Base-by-base conservation (phyloP, 31 red algal genomes). In the Asparagopsis taxiformis region DNA sequence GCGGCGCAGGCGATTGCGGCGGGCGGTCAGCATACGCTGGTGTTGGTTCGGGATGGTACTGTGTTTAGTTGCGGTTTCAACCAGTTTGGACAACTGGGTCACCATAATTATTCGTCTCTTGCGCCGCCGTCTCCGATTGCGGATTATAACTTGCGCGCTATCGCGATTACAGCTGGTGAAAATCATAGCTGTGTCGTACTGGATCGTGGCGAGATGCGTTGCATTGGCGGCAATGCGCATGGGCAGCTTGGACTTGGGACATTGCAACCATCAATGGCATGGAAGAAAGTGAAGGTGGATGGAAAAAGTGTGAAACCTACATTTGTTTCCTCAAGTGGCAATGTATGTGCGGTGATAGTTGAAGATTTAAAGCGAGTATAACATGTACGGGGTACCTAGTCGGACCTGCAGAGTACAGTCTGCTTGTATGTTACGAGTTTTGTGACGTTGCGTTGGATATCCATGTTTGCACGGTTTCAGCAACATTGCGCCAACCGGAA, bases 171-270 rank as follows among this genome's bases (percentile, higher is more conserved):
- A 50, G 77, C 79, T 4, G 90, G 80, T 8, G 75, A 66, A 29
- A 78, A 85, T 39, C 80, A 86, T 62, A 87, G 78, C 3, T 93
- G 90, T 31, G 44, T 93, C 23, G 52, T 93, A 1, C 69, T 51
- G 34, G 83, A 74, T 4, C 35, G 53, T 49, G 90, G 80, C 24
- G 80, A 91, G 4, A 39, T 93, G 22, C 56, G 52, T 24, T 87
- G 90, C 52, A 70, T 85, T 56, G 90, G 90, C 20, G 74, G 69
- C 10, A 85, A 80, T 74, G 76, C 70, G 6, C 10, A 70, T 19
- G 90, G 90, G 31, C 90, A 93, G 53, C 74, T 85, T 59, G 90
- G 90, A 9, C 70, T 23, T 41, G 90, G 90, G 19, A 80, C 73
- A 22, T 44, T 73, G 43, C 80, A 85, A 30, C 71, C 72, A 7